These are phyloP conservation scores for Collybiopsis confluens DNA, from an alignment of 768 basidiomycete genomes.

Conservation along the genomic window DNA sequence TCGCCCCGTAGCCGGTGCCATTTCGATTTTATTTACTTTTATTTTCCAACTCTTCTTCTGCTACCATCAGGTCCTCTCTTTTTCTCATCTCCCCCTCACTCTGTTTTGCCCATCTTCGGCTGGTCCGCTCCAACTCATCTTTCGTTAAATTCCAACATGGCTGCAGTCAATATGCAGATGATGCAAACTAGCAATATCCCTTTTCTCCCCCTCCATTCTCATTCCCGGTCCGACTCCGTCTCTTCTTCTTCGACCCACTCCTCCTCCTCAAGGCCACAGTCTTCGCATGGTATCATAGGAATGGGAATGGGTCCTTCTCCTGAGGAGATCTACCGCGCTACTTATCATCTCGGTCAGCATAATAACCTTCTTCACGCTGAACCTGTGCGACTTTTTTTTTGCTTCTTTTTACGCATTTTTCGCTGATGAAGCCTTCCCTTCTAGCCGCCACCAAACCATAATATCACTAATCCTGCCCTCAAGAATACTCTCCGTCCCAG, in stretches of 20 bases:
- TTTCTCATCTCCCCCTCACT: conserved; percentile 18
- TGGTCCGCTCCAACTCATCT: conserved; percentile 47
- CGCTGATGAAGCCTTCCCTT: conserved; percentile 19
- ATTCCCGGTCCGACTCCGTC: conserved; percentile 76
- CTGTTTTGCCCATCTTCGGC: conserved; percentile 38
- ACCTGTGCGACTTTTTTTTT: conserved; percentile 32
- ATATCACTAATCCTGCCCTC: conserved; percentile 68
- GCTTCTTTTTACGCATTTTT: conserved; percentile 14
- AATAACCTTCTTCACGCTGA: conserved; percentile 41
- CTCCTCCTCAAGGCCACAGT: conserved; percentile 71
- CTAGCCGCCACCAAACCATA: conserved; percentile 74
- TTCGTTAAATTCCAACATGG: conserved; percentile 40
- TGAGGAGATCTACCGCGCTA: conserved; percentile 71
- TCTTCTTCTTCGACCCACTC: conserved; percentile 73
- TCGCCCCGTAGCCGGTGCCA: neutral
- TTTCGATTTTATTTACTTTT: neutral
- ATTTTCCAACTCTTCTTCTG: conserved; percentile 19
- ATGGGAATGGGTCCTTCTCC: conserved; percentile 47
- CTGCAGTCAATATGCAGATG: conserved; percentile 72
- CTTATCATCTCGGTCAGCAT: conserved; percentile 50
- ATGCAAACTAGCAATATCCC: conserved; percentile 68
- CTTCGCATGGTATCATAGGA: conserved; percentile 61
- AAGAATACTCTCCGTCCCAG: conserved; percentile 74
- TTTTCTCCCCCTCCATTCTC: conserved; percentile 59
- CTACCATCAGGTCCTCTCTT: conserved; percentile 20